Percentiles rank a stretch among this genome's conserved stretches.
These are phyloP conservation scores for Populus nigra DNA, from an alignment of 345 rosid species.

Conservation along the genomic window DNA sequence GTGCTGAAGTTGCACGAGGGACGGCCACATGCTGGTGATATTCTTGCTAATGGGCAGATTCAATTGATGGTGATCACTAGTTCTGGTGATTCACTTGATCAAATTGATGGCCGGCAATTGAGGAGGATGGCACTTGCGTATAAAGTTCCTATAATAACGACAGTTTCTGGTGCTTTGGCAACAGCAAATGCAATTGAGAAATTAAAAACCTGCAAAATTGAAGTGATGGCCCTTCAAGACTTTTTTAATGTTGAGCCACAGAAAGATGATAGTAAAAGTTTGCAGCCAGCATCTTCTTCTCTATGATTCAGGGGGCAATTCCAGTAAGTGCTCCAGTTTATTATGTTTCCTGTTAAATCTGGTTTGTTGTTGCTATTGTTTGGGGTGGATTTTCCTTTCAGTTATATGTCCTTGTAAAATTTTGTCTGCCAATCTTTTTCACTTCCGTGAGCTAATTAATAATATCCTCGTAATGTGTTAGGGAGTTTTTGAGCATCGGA, in stretches of 20 bases:
- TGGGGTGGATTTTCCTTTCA: not conserved
- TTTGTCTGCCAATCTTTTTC: not conserved
- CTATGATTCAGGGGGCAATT: conserved; percentile 16
- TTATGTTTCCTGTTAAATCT: not conserved
- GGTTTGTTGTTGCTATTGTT: not conserved
- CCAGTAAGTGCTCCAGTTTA: not conserved
- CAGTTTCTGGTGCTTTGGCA: conserved; percentile 89
- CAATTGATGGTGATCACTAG: conserved; percentile 92
- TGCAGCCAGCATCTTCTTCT: conserved; percentile 48
- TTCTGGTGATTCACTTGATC: conserved; percentile 81
- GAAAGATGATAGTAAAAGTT: conserved; percentile 20
- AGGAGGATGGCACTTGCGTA: conserved; percentile 95
- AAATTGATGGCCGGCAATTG: conserved; percentile 75
- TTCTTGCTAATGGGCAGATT: conserved; percentile 86
- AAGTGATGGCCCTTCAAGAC: conserved; percentile 87
- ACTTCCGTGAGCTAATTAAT: not conserved
- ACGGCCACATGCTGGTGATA: conserved; percentile 91
- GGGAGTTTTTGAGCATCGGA: not conserved
- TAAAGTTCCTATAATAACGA: conserved; percentile 87
- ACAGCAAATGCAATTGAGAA: conserved; percentile 82
- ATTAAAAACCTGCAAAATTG: conserved; percentile 56
- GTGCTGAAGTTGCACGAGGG: conserved; percentile 96
- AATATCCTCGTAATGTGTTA: not conserved
- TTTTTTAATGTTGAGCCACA: conserved; percentile 48
- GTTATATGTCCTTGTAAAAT: not conserved